Evolutionary conservation across 306 rosid genomes (phyloP).

Genomic region (Abrus precatorius): DNA sequence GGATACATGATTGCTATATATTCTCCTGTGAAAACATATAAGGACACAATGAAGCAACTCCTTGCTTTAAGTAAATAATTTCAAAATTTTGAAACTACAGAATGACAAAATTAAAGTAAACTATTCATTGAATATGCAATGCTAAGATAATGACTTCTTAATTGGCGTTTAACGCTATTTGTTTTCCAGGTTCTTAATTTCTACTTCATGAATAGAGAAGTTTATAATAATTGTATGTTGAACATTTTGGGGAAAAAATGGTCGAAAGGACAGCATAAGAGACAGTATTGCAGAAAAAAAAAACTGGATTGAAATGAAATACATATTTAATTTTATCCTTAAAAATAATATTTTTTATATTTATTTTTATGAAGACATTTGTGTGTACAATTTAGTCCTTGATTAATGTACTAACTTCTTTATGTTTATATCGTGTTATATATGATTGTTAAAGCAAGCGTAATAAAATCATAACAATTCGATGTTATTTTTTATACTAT

Average conservation of each 20-base stretch:
- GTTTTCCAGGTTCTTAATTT: background rate
- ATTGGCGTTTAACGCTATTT: background rate
- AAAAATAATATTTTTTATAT: no score
- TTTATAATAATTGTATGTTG: slow-evolving; percentile 10
- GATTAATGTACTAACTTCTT: no score
- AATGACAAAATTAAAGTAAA: background rate
- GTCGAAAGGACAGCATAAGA: slow-evolving; percentile 9
- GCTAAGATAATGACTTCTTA: slow-evolving; percentile 35
- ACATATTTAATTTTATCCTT: no score
- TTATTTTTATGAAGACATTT: no score
- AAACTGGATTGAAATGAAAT: no score
- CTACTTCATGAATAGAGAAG: background rate
- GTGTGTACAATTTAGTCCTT: no score
- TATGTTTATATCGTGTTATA: no score
- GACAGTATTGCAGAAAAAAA: background rate
- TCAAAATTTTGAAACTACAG: background rate
- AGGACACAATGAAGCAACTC: background rate
- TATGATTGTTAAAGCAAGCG: no score
- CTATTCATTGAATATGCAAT: slow-evolving; percentile 14
- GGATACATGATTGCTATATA: background rate
- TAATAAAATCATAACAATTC: no score
- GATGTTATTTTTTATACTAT: no score
- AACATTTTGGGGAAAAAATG: background rate
- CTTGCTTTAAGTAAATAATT: background rate
- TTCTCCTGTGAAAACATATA: background rate